A percentile compares a stretch with the other conserved stretches of the same genome.
Evolutionary conservation across 192 early-diverging fungal genomes (phyloP).

Genomic region (Borealophlyctis nickersoniae): DNA sequence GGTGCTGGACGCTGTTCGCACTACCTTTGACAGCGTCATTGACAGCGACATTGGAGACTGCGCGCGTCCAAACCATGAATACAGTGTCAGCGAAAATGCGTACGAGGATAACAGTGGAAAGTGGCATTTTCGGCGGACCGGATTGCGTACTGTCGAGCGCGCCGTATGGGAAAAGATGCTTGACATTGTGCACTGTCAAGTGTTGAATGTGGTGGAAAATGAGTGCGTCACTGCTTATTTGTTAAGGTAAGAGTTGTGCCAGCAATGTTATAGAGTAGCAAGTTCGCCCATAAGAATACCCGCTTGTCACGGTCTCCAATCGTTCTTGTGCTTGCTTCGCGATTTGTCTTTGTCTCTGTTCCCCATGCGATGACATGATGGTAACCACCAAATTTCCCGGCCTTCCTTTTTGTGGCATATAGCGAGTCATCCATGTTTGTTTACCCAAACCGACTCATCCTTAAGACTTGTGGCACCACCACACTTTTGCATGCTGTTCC

Average conservation of each 20-base stretch:
- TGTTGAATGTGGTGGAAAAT: constrained; percentile 82
- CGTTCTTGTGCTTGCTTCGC: too few species aligned
- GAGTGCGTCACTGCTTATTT: constrained; percentile 87
- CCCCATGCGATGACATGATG: too few species aligned
- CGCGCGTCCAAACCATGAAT: constrained; percentile 35
- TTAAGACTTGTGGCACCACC: constrained; percentile 98
- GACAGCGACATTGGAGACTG: constrained; percentile 21
- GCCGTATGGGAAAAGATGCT: constrained; percentile 91
- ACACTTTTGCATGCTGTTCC: constrained; percentile 87
- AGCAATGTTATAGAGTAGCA: background rate
- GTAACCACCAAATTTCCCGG: background rate
- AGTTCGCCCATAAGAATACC: too few species aligned
- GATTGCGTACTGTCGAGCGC: constrained; percentile 72
- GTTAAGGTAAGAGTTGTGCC: constrained; percentile 54
- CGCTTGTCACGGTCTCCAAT: too few species aligned
- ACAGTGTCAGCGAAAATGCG: constrained; percentile 5
- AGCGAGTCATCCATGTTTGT: constrained; percentile 98
- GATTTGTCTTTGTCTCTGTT: too few species aligned
- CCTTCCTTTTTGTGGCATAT: constrained; percentile 6
- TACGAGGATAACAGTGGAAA: constrained; percentile 37
- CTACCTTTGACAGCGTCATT: too few species aligned
- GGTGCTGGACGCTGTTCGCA: constrained; percentile 7
- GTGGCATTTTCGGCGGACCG: constrained; percentile 39
- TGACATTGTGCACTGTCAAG: constrained; percentile 86
- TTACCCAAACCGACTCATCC: constrained; percentile 88